phyloP scores from a whole-genome alignment of 2,329 filamentous ascomycete species.

The Clarireedia homoeocarpa region DNA sequence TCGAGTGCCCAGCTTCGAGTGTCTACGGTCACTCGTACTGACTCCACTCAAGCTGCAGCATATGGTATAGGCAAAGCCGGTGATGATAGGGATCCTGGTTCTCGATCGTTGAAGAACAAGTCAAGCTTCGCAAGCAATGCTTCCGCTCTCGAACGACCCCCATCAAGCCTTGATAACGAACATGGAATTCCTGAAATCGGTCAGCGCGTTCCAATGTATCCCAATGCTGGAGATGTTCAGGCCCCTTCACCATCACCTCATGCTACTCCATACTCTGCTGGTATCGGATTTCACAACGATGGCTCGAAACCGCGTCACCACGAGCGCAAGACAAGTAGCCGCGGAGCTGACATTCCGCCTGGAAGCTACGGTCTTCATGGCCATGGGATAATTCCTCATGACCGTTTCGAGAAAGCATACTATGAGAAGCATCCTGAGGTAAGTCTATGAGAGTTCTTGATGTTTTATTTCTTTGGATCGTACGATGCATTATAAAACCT shows the following conservation, averaged over 20 bases:
- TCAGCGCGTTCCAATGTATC: constrained; percentile 87
- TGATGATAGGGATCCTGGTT: constrained; percentile 41
- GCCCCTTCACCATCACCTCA: constrained; percentile 73
- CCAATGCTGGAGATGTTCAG: constrained; percentile 88
- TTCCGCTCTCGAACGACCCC: constrained; percentile 41
- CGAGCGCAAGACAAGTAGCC: constrained; percentile 63
- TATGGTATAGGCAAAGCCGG: constrained; percentile 69
- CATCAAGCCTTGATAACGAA: constrained; percentile 57
- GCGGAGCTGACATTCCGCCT: constrained; percentile 65
- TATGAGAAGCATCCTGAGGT: constrained; percentile 82
- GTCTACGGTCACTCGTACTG: constrained; percentile 77
- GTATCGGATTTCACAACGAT: constrained; percentile 46
- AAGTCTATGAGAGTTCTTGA: background rate
- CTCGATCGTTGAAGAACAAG: constrained; percentile 52
- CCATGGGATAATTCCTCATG: constrained; percentile 66
- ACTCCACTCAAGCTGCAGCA: constrained; percentile 79
- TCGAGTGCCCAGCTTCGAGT: constrained; percentile 79
- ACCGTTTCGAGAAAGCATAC: constrained; percentile 86
- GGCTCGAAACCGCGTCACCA: constrained; percentile 48
- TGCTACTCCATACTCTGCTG: constrained; percentile 19
- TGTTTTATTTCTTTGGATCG: too few relatives aligned
- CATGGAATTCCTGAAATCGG: constrained; percentile 91
- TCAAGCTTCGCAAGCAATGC: constrained; percentile 48
- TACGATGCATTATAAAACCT: too few relatives aligned
- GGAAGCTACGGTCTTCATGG: constrained; percentile 92